phyloP scores from a whole-genome alignment of 164 flowering plant genomes.

The Warburgia ugandensis region DNA sequence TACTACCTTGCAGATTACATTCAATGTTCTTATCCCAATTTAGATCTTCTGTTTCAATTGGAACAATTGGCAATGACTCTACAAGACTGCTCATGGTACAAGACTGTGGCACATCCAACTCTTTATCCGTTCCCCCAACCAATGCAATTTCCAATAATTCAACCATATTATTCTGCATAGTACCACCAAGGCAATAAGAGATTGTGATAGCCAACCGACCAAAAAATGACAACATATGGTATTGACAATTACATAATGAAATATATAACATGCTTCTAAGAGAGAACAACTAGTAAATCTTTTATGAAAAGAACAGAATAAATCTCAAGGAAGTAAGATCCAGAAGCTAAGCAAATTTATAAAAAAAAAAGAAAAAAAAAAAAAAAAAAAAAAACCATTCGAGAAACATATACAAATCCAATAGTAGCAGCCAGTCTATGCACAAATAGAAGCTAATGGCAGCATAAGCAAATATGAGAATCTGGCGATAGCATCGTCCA shows the following conservation, averaged over 20 bases:
- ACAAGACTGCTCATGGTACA: constrained; percentile 22
- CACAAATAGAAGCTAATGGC: no score
- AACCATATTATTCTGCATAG: constrained; percentile 21
- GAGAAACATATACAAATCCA: not conserved
- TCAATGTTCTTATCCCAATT: constrained; percentile 29
- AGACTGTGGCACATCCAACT: constrained; percentile 25
- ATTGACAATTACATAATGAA: not conserved
- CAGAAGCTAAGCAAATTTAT: not conserved
- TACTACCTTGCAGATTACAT: constrained; percentile 63
- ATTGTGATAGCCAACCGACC: no score
- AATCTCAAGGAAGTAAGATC: not conserved
- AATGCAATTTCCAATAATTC: constrained; percentile 33
- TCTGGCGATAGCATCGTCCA: no score
- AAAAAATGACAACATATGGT: no score
- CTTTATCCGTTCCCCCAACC: constrained; percentile 35
- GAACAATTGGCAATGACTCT: constrained; percentile 32
- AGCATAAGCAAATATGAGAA: no score
- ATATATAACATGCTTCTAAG: not conserved
- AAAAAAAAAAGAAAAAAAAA: no score
- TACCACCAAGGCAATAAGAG: not conserved
- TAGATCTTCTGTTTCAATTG: constrained; percentile 15
- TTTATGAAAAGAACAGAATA: no score
- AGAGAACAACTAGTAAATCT: not conserved
- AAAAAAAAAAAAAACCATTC: not conserved
- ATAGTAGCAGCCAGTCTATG: no score